Evolutionary conservation across 768 basidiomycete species (phyloP).

Genomic region (Rubroboletus satanas): DNA sequence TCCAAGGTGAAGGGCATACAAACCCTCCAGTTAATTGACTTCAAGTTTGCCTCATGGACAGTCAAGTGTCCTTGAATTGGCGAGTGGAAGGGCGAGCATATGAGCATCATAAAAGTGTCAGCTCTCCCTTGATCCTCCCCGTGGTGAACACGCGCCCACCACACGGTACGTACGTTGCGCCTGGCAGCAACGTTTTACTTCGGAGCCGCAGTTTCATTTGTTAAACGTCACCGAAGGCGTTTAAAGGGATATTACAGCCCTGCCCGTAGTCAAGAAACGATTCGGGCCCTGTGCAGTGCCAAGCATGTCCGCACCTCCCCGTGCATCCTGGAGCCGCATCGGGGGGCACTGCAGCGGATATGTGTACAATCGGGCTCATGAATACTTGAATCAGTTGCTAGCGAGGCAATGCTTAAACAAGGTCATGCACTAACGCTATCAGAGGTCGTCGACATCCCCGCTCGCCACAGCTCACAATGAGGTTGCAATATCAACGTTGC

Average conservation of each 20-base stretch:
- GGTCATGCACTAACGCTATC: not conserved
- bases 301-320: conserved; percentile 6
- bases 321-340: conserved; percentile 6
- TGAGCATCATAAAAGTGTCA: not conserved
- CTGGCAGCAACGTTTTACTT: conserved; percentile 12
- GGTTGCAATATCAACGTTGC: not conserved
- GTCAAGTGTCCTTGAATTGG: not conserved
- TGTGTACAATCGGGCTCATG: conserved; percentile 1
- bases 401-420: conserved; percentile 2
- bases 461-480: not conserved
- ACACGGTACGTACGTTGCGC: conserved; percentile 12
- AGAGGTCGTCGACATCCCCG: not conserved
- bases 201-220: conserved; percentile 19
- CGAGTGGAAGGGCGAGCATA: not conserved
- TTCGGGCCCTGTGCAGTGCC: conserved; percentile 14
- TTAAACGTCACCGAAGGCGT: not conserved
- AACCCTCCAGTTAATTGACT: not conserved
- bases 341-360: conserved; percentile 5
- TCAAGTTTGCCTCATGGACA: not conserved
- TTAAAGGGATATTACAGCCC: not conserved
- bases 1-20: not conserved
- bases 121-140: conserved; percentile 10
- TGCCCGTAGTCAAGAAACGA: conserved; percentile 6
- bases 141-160: conserved; percentile 16
- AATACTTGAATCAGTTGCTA: not conserved